Base-by-base conservation (phyloP, 129 eudicot genomes). In the Pittosporum tobira region DNA sequence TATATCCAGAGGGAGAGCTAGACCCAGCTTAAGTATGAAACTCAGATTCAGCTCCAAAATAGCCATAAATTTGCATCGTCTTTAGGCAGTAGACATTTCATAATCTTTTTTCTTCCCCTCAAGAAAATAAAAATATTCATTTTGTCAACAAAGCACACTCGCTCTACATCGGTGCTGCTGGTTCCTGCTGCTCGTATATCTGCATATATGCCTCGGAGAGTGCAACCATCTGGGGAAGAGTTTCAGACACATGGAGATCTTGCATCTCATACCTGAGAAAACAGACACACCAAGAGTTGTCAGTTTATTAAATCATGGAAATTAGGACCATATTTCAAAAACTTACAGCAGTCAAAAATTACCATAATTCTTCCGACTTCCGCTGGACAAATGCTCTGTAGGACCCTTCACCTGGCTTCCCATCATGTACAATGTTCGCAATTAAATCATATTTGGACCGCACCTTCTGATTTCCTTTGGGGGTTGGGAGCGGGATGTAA, bases 311-410 rank as follows among this genome's bases (percentile, higher is more conserved):
- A 4, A 47, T 1, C 23, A 47, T n/a, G 23, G 18, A 8, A 38
- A 8, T 2, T 25, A 10, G 16, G 11, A 58, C 16, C 38, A 18
- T 8, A 22, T 23, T 58, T 58, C 15, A 3, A 58, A 57, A 30
- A 31, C 16, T 1, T 6, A 61, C 50, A 13, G 2, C 15, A 14
- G 21, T 8, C 19, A 22, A 21, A 40, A 14, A 28, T 75, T 77
- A 93, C 99, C 99, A 87, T 59, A 83, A 83, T 69, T 84, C 99
- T 72, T 93, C 99, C 7, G 99, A 93, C 71, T 93, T 93, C 56
- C 95, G 80, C 67, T 84, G 99, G 29, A 93, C 99, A 70, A 87
- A 93, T 37, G 75, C 96, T 70, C 91, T 75, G 63, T 93, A 93
- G 1, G 94, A 79, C 63, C 99, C 96, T 79, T 79, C 94, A 13